phyloP scores from a whole-genome alignment of 2,329 filamentous ascomycete genomes.

The Ascochyta lentis region DNA sequence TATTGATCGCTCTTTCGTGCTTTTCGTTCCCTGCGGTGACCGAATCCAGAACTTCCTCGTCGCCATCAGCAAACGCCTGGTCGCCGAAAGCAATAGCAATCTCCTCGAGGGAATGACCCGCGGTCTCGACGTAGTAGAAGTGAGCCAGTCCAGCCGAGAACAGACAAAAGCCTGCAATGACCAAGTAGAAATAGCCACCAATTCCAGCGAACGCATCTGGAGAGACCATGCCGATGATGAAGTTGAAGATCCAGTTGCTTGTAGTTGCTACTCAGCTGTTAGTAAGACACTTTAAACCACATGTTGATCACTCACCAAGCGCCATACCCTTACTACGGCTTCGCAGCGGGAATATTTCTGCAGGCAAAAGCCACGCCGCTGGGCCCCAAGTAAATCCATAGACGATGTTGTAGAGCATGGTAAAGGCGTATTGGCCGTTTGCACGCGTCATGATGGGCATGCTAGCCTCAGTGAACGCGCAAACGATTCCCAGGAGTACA shows the following conservation, averaged over 20 bases:
- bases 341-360: conserved; percentile 48
- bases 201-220: conserved; percentile 53
- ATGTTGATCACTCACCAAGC: conserved; percentile 14
- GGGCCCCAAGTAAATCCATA: conserved; percentile 52
- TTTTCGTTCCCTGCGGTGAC: conserved; percentile 19
- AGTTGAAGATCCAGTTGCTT: conserved; percentile 50
- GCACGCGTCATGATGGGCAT: conserved; percentile 39
- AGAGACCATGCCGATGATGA: conserved; percentile 52
- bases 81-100: conserved; percentile 54
- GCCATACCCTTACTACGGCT: conserved; percentile 52
- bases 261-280: conserved; percentile 34
- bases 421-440: conserved; percentile 50
- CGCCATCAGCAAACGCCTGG: conserved; percentile 47
- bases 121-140: conserved; percentile 54
- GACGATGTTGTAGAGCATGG: conserved; percentile 50
- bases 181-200: conserved; percentile 52
- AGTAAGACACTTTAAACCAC: background rate
- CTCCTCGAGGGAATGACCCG: conserved; percentile 46
- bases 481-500: conserved; percentile 45
- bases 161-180: conserved; percentile 53
- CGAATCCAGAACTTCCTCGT: conserved; percentile 26
- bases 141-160: conserved; percentile 46
- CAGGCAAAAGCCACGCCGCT: conserved; percentile 50
- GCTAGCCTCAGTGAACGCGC: conserved; percentile 48
- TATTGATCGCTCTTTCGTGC: conserved; percentile 2